Base-by-base conservation (phyloP, 2,329 filamentous ascomycete genomes). In the Exophiala bonariae region DNA sequence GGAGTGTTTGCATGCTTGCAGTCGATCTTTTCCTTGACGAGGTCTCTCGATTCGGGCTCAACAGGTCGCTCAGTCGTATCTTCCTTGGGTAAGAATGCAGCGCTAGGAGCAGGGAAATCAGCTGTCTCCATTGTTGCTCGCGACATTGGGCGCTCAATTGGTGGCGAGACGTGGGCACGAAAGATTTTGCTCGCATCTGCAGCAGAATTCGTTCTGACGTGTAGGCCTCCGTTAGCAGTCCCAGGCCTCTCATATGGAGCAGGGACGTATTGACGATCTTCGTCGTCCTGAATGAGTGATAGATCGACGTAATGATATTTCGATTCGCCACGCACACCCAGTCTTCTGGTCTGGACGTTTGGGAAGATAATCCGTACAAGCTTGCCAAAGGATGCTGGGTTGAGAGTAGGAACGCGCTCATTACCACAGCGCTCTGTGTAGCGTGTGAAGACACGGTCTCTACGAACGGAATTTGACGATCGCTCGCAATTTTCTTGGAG, bases 371-470 rank as follows among this genome's bases (percentile, higher is more conserved):
- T 92, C 23, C 93, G 84, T 26, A 99, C 93, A 34, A 99, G 81
- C 69, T 99, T 99, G 47, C 93, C 93, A 69, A 99, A 99, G 20
- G 92, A 97, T 8, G 93, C 93, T 33, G 93, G 93, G 63, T 99
- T 99, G 47, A 99, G 72, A 8, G 96, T 91, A 1, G 93, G 95
- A 31, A 97, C 95, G 63, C 91, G 83, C 64, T 97, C 91, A 4
- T 86, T 95, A 34, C 89, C 91, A 68, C 93, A 99, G 54, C 89
- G 83, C 19, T 88, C 90, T 38, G 92, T 93, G 67, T 99, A 99
- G 65, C 91, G 91, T 50, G 91, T 89, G 67, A 97, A 99, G 2
- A 99, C 93, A 49, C 92, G 81, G 56, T 93, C 93, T 60, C 93
- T 80, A 5, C 93, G 90, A 1, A 97, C 92, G 4, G 93, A 96